Evolutionary conservation across 208 protist genomes (phyloP).

Genomic region (Leptomonas seymouri): DNA sequence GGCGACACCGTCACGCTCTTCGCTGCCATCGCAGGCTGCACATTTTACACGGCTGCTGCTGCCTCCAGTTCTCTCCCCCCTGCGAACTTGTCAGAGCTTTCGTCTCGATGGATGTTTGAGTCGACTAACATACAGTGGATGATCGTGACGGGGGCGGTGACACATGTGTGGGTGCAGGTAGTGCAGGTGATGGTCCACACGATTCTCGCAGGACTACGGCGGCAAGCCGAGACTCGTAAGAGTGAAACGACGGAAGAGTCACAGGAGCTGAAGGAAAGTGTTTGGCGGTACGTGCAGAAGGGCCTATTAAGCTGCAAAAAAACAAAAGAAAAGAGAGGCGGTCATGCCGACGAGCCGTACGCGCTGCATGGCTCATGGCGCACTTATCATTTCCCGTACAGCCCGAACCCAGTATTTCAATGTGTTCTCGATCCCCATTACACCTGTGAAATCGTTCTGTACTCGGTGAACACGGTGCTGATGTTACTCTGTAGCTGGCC

Average conservation of each 20-base stretch:
- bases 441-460: constrained; percentile 74
- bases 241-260: background rate
- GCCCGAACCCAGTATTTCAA: constrained; percentile 35
- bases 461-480: constrained; percentile 42
- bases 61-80: constrained; percentile 38
- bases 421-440: constrained; percentile 79
- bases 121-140: constrained; percentile 5
- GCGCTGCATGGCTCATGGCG: constrained; percentile 18
- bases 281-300: constrained; percentile 16
- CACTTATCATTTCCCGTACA: constrained; percentile 33
- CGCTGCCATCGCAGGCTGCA: constrained; percentile 62
- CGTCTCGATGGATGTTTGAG: constrained; percentile 2
- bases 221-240: background rate
- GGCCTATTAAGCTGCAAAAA: background rate
- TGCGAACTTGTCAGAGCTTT: background rate
- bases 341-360: background rate
- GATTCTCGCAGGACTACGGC: constrained; percentile 43
- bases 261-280: constrained; percentile 2
- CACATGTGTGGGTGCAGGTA: constrained; percentile 54
- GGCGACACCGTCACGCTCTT: constrained; percentile 73
- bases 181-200: constrained; percentile 62
- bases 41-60: constrained; percentile 76
- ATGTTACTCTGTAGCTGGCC: constrained; percentile 26
- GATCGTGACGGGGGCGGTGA: constrained; percentile 3
- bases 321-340: background rate